phyloP scores from a whole-genome alignment of 1,284 basidiomycete genomes.

The Rhodofomes roseus region DNA sequence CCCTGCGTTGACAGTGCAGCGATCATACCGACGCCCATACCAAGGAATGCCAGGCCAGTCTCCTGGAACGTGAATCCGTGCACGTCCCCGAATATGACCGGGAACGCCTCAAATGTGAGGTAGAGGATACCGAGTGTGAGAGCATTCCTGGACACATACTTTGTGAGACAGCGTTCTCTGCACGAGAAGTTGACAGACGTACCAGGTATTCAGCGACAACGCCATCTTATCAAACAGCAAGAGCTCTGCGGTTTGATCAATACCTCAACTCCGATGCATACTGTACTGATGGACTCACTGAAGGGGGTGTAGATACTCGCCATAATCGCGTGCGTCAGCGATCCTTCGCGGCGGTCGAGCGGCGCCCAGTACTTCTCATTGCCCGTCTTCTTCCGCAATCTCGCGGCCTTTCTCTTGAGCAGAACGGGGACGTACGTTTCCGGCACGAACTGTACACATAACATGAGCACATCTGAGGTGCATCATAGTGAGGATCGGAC shows the following conservation, averaged over 20 bases:
- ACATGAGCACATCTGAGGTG: too few species aligned
- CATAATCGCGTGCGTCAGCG: conserved; percentile 35
- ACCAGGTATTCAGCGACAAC: conserved; percentile 58
- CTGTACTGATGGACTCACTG: conserved; percentile 41
- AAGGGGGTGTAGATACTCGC: conserved; percentile 59
- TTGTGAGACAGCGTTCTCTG: background rate
- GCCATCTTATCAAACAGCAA: conserved; percentile 74
- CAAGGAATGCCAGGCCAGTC: conserved; percentile 67
- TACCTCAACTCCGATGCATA: background rate
- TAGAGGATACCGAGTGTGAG: conserved; percentile 76
- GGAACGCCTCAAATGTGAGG: conserved; percentile 69
- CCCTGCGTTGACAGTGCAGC: conserved; percentile 53
- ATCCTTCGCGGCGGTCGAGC: conserved; percentile 43
- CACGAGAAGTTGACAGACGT: background rate
- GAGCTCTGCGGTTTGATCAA: conserved; percentile 57
- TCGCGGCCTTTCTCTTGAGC: conserved; percentile 51
- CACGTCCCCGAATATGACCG: conserved; percentile 57
- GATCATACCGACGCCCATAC: conserved; percentile 69
- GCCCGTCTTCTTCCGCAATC: conserved; percentile 53
- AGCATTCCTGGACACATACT: conserved; percentile 37
- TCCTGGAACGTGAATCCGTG: conserved; percentile 61
- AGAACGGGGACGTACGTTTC: conserved; percentile 76
- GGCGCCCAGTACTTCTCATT: conserved; percentile 55
- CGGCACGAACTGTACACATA: conserved; percentile 47
- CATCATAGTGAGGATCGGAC: conserved; percentile 12